Base-by-base conservation (phyloP, 768 basidiomycete species). In the Clitopilus passeckerianus region DNA sequence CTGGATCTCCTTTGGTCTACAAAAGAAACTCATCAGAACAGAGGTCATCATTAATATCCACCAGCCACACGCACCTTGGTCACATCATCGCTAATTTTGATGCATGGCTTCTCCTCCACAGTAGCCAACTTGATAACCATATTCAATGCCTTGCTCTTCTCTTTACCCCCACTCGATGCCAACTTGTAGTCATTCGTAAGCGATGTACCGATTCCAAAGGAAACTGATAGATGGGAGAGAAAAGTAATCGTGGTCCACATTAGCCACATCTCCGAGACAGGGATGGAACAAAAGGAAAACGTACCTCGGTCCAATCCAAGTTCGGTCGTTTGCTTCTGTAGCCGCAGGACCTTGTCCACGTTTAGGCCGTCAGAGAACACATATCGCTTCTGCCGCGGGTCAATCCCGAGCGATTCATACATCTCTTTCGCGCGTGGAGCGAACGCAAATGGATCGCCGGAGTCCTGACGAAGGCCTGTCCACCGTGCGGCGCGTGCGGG, bases 41-140 rank as follows among this genome's bases (percentile, higher is more conserved):
- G 33, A 35, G 18, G 4, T 34, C 52, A 9, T 16, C 54, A 59
- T 56, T 20, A 4, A 52, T 18, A 43, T 22, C 22, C 5, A 64
- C 53, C 10, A 50, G 18, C 59, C 30, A 8, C 27, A 27, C n/a
- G 59, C 68, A 79, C 82, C 84, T 98, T 99, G 8, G 78, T 87
- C 57, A 88, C 68, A 67, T 98, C 95, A 71, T 98, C 97, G 58
- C 93, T 95, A 65, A 99, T 85, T 74, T 99, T 98, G 64, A 98
- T 85, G 64, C 94, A 96, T 1, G 87, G 85, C 59, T 78, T 78
- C 9, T 80, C 82, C 66, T 91, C 78, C 12, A 97, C 87, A 50
- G 84, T 80, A 37, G 84, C 81, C 8, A 99, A 78, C 68, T 98
- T 98, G 75, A 98, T 95, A 54, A 99, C 96, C 68, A 98, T 98